These are phyloP conservation scores for Globisporangium mamillatum DNA, from an alignment of 352 stramenopile species.

Conservation along the genomic window DNA sequence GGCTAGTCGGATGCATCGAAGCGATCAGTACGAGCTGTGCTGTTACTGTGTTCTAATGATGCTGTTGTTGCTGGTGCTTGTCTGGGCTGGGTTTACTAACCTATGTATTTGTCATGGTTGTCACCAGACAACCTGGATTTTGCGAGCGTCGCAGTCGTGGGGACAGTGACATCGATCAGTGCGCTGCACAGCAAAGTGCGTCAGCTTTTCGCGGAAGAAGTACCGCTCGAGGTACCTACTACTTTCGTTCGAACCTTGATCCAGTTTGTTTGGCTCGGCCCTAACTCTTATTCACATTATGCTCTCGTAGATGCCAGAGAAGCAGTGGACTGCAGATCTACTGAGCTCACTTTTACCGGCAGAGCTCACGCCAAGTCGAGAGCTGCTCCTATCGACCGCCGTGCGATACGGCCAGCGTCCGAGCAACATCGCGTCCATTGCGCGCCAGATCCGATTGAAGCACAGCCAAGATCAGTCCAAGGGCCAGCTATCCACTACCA, in stretches of 20 bases:
- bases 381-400: conserved; percentile 46
- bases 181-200: conserved; percentile 63
- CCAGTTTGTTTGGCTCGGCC: neutral
- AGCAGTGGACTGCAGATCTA: conserved; percentile 49
- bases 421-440: conserved; percentile 65
- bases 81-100: neutral
- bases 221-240: conserved; percentile 53
- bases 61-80: neutral
- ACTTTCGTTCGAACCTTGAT: neutral
- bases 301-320: conserved; percentile 37
- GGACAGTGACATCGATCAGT: conserved; percentile 50
- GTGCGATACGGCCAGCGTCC: conserved; percentile 77
- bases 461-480: neutral
- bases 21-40: conserved; percentile 41
- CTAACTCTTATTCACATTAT: neutral
- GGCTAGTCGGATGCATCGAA: conserved; percentile 53
- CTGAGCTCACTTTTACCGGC: conserved; percentile 40
- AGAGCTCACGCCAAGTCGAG: neutral
- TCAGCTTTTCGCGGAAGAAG: conserved; percentile 77
- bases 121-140: conserved; percentile 27
- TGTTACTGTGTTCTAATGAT: neutral
- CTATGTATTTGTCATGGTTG: neutral
- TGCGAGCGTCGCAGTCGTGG: conserved; percentile 53
- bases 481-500: neutral
- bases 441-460: conserved; percentile 31